Conservation (phyloP, 2,329 filamentous ascomycete genomes). For the Metarhizium sp. region DNA sequence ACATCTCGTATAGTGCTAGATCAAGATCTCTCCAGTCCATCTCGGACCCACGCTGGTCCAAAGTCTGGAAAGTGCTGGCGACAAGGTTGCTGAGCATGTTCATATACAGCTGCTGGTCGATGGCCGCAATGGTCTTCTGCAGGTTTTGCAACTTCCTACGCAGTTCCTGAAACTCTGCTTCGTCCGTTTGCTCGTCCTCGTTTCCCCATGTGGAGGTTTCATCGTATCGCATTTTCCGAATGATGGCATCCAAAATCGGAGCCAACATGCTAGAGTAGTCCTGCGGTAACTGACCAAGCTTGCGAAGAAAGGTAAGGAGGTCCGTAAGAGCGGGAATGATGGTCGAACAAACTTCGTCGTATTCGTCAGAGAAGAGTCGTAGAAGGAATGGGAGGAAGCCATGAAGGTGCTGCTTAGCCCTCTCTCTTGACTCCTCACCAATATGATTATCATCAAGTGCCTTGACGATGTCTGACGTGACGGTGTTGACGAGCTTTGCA, state of each 20-base stretch:
- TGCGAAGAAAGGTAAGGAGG: constrained; percentile 81
- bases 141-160: constrained; percentile 82
- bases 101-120: constrained; percentile 82
- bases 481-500: constrained; percentile 89
- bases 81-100: constrained; percentile 82
- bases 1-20: constrained; percentile 90
- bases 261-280: constrained; percentile 76
- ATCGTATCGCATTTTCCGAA: constrained; percentile 95
- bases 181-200: constrained; percentile 90
- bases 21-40: constrained; percentile 95
- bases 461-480: constrained; percentile 76
- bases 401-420: constrained; percentile 73
- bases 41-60: constrained; percentile 62
- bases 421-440: constrained; percentile 55
- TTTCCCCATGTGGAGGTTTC: constrained; percentile 90
- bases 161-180: constrained; percentile 94
- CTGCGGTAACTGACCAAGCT: constrained; percentile 61
- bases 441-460: constrained; percentile 62
- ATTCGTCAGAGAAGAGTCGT: constrained; percentile 95
- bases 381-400: constrained; percentile 79
- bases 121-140: constrained; percentile 84
- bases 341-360: constrained; percentile 94
- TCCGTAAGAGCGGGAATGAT: constrained; percentile 92
- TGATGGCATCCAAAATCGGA: constrained; percentile 82
- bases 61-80: constrained; percentile 73